phyloP scores from a whole-genome alignment of 495 filamentous ascomycete species.

The Peziza echinospora region DNA sequence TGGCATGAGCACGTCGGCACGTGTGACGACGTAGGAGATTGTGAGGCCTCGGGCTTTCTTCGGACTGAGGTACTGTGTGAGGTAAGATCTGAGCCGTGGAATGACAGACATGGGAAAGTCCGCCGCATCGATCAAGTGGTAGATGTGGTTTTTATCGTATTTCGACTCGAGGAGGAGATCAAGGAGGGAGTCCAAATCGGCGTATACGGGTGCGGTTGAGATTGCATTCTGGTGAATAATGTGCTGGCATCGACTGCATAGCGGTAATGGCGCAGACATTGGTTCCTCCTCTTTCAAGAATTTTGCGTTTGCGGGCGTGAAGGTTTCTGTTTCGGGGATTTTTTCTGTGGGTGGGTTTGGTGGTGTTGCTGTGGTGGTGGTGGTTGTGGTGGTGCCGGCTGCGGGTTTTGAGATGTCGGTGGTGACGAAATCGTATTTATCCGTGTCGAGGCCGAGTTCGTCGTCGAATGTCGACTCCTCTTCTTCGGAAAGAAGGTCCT shows the following conservation, averaged over 20 bases:
- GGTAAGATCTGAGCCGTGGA: conserved; percentile 33
- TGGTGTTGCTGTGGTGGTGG: neutral
- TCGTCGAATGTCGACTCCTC: conserved; percentile 5
- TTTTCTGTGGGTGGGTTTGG: neutral
- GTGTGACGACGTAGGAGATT: conserved; percentile 72
- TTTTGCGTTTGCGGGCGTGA: neutral
- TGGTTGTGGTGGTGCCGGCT: neutral
- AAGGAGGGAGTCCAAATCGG: conserved; percentile 51
- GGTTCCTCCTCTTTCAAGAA: no score
- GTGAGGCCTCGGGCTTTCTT: conserved; percentile 29
- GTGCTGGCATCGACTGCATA: conserved; percentile 75
- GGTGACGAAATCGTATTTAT: neutral
- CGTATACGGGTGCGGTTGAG: conserved; percentile 21
- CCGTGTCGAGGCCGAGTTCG: neutral
- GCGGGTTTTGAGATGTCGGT: neutral
- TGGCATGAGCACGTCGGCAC: conserved; percentile 66
- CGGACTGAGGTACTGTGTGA: conserved; percentile 5
- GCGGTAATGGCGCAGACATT: no score
- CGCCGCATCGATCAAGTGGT: conserved; percentile 91
- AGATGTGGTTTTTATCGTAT: conserved; percentile 73
- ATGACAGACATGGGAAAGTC: conserved; percentile 89
- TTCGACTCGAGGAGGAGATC: conserved; percentile 71
- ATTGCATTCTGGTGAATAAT: conserved; percentile 51
- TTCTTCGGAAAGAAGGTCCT: neutral
- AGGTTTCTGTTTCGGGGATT: no score